Evolutionary conservation across 768 basidiomycete genomes (phyloP), one percentile per base, ranked within the genome.

Genomic region (Mycena alexandri): DNA sequence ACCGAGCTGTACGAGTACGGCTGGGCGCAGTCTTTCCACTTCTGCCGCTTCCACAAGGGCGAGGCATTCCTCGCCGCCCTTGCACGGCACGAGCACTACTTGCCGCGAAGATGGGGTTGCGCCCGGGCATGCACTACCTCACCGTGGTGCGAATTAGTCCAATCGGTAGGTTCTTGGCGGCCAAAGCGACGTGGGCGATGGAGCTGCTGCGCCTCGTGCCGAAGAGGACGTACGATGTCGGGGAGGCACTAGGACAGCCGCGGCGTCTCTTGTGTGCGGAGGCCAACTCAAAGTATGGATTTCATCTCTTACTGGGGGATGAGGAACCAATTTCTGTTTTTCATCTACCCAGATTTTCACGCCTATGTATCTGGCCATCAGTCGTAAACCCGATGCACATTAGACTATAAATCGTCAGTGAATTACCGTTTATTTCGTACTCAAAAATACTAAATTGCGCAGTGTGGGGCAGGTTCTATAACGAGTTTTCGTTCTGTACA

Each of bases 151-250:
- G 96, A 59, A 97, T 93, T 84, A 95, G 93, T 79, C 90, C 87
- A 87, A 89, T 91, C 67, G 98, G 98, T 24, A 87, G 87, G 76
- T 77, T 95, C 47, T 85, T 98, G 58, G 95, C 91, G 44, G 95
- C 96, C 74, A 93, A 89, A 65, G 89, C 85, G 0, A 82, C 98
- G 50, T 87, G 92, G 77, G 25, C 90, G 8, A 77, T 97, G 75
- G 98, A 99, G 84, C 82, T 86, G 78, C 0, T 94, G 41, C 87
- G 95, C 0, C 9, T 97, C 17, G 81, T 96, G 14, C 98, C 98
- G 44, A 95, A 96, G 84, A 98, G 98, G 21, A 99, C 98, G 1
- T 90, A 83, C 74, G 89, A 93, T 63, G 94, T 98, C 41, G 93
- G 93, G 66, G 95, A 98, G 83, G 89, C 91, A 42, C 81, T 98